These are phyloP conservation scores for Cicer pinnatifidum DNA, from an alignment of 306 rosid species.

Conservation along the genomic window DNA sequence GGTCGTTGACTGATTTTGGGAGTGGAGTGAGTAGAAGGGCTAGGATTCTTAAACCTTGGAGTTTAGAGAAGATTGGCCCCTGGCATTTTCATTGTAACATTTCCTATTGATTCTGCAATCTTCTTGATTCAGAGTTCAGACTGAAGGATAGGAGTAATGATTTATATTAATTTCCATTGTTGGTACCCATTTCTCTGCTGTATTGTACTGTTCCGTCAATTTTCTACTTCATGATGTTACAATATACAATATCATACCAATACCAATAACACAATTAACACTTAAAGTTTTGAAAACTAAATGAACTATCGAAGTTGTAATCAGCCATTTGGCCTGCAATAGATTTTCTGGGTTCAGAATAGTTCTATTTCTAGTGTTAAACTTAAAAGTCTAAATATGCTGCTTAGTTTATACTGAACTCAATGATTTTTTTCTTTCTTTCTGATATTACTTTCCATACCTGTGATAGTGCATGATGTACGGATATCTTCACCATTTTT, in stretches of 20 bases:
- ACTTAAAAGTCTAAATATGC: constrained; percentile 23
- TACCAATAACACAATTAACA: neutral
- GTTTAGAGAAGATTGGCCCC: constrained; percentile 18
- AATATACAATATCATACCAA: neutral
- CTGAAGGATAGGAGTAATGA: constrained; percentile 15
- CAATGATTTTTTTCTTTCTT: constrained; percentile 15
- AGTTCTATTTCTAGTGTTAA: constrained; percentile 22
- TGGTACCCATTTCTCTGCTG: neutral
- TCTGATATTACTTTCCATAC: constrained; percentile 28
- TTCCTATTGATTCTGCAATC: constrained; percentile 32
- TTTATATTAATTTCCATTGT: neutral
- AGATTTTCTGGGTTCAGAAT: constrained; percentile 27
- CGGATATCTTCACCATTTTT: constrained; percentile 13
- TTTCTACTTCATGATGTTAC: constrained; percentile 6
- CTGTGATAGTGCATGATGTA: constrained; percentile 28
- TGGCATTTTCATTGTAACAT: neutral
- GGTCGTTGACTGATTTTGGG: constrained; percentile 14
- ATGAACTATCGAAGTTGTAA: constrained; percentile 27
- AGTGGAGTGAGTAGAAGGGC: constrained; percentile 14
- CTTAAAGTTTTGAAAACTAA: constrained; percentile 29
- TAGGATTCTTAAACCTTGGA: constrained; percentile 5
- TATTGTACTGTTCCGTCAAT: constrained; percentile 20
- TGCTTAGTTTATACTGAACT: constrained; percentile 18
- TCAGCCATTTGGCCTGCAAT: constrained; percentile 23
- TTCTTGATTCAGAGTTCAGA: constrained; percentile 35